phyloP scores from a whole-genome alignment of 176 grass and related monocot genomes.

The Zizania latifolia region DNA sequence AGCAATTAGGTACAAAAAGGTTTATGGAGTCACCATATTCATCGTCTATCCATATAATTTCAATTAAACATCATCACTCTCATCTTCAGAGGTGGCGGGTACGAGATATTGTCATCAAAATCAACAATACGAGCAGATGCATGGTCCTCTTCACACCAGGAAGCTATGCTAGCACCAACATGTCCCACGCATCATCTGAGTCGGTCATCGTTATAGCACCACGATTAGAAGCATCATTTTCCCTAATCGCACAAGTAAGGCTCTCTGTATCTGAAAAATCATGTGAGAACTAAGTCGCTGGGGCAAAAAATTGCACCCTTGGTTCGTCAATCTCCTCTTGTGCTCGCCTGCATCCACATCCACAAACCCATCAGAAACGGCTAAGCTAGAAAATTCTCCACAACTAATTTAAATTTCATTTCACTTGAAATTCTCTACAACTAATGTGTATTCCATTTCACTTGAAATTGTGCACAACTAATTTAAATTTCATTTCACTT shows the following conservation, averaged over 20 bases:
- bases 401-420: no score
- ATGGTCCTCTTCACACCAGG: constrained; percentile 13
- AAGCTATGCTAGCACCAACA: not conserved
- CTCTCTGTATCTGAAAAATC: constrained; percentile 78
- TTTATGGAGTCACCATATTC: constrained; percentile 27
- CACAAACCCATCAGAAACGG: not conserved
- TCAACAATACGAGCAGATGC: constrained; percentile 17
- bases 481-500: no score
- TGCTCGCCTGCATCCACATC: constrained; percentile 37
- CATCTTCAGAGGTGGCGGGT: constrained; percentile 52
- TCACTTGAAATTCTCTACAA: no score
- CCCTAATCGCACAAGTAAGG: constrained; percentile 36
- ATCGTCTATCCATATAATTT: constrained; percentile 50
- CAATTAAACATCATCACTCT: constrained; percentile 51
- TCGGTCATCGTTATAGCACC: constrained; percentile 5
- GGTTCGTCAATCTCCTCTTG: constrained; percentile 47
- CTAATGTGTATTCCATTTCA: no score
- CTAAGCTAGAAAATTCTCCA: not conserved
- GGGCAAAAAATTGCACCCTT: constrained; percentile 46
- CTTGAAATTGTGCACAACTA: no score
- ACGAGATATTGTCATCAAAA: constrained; percentile 54
- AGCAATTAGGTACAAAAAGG: constrained; percentile 27
- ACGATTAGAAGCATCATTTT: constrained; percentile 33
- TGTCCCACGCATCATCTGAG: constrained; percentile 30
- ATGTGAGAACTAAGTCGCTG: constrained; percentile 40